These are phyloP conservation scores for Hanseniaspora mollemarum DNA, from an alignment of 805 yeast species.

Conservation along the genomic window DNA sequence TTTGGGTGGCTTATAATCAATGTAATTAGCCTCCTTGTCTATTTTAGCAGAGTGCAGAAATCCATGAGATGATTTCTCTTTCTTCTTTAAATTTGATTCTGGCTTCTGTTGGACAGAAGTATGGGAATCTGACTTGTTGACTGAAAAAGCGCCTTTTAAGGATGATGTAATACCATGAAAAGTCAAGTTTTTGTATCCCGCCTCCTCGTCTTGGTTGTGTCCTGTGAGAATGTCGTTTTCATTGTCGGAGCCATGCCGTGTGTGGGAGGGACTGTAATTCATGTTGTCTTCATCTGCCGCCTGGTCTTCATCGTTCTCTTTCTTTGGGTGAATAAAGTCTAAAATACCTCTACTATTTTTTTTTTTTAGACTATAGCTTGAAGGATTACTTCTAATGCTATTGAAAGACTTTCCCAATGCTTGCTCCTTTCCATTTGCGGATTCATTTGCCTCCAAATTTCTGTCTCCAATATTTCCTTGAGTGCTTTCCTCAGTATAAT, in stretches of 20 bases:
- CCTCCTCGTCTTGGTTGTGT: conserved; percentile 23
- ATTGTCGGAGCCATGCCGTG: not conserved
- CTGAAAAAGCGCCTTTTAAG: conserved; percentile 13
- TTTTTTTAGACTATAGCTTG: not conserved
- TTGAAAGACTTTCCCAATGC: not conserved
- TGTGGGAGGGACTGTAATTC: conserved; percentile 2
- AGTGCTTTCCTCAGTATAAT: not conserved
- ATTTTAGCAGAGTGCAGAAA: conserved; percentile 1
- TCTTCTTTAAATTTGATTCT: not conserved
- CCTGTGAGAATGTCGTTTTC: conserved; percentile 9
- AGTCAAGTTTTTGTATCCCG: conserved; percentile 24
- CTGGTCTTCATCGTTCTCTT: conserved; percentile 2
- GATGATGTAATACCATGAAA: conserved; percentile 29
- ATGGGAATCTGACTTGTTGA: not conserved
- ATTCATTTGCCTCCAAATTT: no score
- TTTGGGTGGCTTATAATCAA: not conserved
- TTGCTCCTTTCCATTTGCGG: not conserved
- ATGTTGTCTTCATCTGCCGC: conserved; percentile 12
- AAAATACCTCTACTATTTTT: not conserved
- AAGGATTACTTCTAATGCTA: not conserved
- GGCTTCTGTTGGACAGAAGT: not conserved
- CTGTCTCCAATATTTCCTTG: no score
- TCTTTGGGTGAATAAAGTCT: not conserved
- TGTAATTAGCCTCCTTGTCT: not conserved
- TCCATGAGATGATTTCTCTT: conserved; percentile 1